These are phyloP conservation scores for Lomentospora prolificans DNA, from an alignment of 2,329 filamentous ascomycete species.

Conservation along the genomic window DNA sequence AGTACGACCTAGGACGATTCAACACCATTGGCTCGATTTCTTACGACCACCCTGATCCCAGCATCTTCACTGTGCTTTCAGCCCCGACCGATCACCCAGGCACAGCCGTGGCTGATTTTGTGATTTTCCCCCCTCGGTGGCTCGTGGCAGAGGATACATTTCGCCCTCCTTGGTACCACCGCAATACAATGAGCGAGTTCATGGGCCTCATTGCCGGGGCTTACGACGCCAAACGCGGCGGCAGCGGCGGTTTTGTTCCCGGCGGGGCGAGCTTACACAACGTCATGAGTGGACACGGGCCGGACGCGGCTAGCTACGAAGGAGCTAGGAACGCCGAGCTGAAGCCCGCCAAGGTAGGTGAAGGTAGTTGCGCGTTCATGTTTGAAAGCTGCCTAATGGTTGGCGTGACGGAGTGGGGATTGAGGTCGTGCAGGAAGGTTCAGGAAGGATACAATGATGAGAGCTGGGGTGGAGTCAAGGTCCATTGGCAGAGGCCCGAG, in stretches of 20 bases:
- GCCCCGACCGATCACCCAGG: conserved; percentile 50
- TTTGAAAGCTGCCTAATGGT: conserved; percentile 62
- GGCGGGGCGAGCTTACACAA: conserved; percentile 57
- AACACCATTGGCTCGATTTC: conserved; percentile 64
- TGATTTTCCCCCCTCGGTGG: conserved; percentile 65
- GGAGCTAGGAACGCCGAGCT: conserved; percentile 46
- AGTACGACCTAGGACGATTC: conserved; percentile 72
- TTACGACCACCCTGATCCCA: conserved; percentile 70
- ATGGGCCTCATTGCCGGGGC: conserved; percentile 49
- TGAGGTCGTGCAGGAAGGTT: conserved; percentile 46
- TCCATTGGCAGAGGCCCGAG: conserved; percentile 45
- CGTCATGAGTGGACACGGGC: conserved; percentile 59
- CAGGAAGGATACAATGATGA: conserved; percentile 66
- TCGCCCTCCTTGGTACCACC: conserved; percentile 63
- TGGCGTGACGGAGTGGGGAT: conserved; percentile 62
- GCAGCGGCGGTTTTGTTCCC: conserved; percentile 43
- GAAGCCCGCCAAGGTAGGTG: conserved; percentile 47
- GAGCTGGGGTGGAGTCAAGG: conserved; percentile 64
- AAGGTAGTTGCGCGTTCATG: conserved; percentile 57
- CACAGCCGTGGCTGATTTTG: conserved; percentile 60
- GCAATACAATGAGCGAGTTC: conserved; percentile 58
- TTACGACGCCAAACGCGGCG: conserved; percentile 53
- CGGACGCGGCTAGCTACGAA: conserved; percentile 47
- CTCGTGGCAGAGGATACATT: conserved; percentile 61
- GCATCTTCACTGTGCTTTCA: conserved; percentile 64